These are phyloP conservation scores for Metschnikowia lochheadii DNA, from an alignment of 805 yeast species.

Conservation along the genomic window DNA sequence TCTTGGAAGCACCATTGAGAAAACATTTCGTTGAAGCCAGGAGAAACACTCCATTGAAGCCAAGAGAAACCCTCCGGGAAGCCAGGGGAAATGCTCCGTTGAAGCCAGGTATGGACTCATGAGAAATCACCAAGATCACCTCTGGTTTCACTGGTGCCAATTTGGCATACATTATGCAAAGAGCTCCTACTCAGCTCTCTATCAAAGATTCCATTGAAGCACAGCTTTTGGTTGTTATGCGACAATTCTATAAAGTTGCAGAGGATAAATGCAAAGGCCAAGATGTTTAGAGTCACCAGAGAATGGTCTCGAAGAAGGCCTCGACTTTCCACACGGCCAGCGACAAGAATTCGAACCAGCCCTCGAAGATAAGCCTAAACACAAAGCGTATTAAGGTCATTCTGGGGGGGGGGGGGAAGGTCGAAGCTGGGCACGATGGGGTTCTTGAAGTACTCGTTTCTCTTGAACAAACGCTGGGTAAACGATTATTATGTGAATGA, in stretches of 20 bases:
- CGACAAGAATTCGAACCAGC: conserved; percentile 47
- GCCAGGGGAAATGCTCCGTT: conserved; percentile 98
- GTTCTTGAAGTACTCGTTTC: conserved; percentile 55
- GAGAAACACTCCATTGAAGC: conserved; percentile 98
- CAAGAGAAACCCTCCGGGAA: no score
- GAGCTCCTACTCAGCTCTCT: conserved; percentile 98
- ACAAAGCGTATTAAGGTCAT: conserved; percentile 51
- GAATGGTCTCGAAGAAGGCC: conserved; percentile 53
- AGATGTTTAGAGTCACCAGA: conserved; percentile 69
- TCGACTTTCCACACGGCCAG: conserved; percentile 63
- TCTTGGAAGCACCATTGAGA: conserved; percentile 90
- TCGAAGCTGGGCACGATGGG: conserved; percentile 83
- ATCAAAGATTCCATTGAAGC: conserved; percentile 97
- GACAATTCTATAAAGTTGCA: conserved; percentile 43
- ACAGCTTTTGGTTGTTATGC: conserved; percentile 23
- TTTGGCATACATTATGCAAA: conserved; percentile 92
- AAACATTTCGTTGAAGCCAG: conserved; percentile 96
- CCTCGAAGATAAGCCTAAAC: conserved; percentile 53
- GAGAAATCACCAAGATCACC: conserved; percentile 88
- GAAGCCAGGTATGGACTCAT: conserved; percentile 90
- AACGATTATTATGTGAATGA: conserved; percentile 42
- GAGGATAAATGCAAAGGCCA: conserved; percentile 90
- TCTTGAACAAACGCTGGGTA: conserved; percentile 74
- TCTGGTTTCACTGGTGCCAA: conserved; percentile 99
- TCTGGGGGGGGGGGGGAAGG: conserved; percentile 86